Evolutionary conservation across 1,284 basidiomycete species (phyloP).

Genomic region (Hypsizygus ulmarius): DNA sequence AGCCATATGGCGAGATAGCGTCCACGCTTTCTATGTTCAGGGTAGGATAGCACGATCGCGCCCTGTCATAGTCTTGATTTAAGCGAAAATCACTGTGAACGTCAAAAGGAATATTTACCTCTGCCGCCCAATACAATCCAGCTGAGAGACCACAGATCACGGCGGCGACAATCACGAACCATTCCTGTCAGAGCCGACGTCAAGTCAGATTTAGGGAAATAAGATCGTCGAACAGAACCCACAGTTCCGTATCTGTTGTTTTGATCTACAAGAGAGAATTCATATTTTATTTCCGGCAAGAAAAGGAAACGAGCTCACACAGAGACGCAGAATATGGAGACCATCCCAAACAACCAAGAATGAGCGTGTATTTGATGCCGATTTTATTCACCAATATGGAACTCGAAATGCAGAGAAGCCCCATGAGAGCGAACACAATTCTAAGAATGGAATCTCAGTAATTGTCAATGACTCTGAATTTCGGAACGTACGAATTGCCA

Average conservation of each 20-base stretch:
- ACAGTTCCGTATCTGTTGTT: constrained; percentile 22
- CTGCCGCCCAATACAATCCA: constrained; percentile 19
- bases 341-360: constrained; percentile 20
- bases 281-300: background rate
- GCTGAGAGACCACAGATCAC: constrained; percentile 18
- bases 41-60: constrained; percentile 20
- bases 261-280: constrained; percentile 12
- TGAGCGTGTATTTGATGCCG: constrained; percentile 20
- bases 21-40: constrained; percentile 19
- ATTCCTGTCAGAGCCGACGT: constrained; percentile 11
- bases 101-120: constrained; percentile 2
- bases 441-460: constrained; percentile 6
- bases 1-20: constrained; percentile 23
- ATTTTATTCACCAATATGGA: constrained; percentile 19
- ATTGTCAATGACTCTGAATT: background rate
- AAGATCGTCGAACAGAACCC: background rate
- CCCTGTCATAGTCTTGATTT: constrained; percentile 9
- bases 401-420: constrained; percentile 20
- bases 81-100: background rate
- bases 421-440: constrained; percentile 21
- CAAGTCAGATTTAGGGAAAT: background rate
- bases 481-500: constrained; percentile 16
- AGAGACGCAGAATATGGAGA: constrained; percentile 19
- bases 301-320: constrained; percentile 8
- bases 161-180: constrained; percentile 18